Conservation (phyloP, 2,329 filamentous ascomycete species). For the Fonsecaea nubica region DNA sequence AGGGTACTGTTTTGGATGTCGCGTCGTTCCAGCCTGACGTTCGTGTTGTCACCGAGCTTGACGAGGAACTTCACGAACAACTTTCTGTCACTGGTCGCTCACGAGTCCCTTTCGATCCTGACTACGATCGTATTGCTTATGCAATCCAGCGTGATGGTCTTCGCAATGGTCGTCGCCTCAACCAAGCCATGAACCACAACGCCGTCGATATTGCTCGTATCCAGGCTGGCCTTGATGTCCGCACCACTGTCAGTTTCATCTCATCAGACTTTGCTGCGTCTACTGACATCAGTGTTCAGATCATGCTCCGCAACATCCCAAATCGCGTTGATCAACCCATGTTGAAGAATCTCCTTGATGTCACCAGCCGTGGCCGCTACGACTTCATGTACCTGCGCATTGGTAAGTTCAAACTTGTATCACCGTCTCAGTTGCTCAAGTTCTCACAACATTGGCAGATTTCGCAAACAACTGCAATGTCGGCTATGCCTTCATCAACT, state of each 20-base stretch:
- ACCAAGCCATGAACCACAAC: conserved; percentile 49
- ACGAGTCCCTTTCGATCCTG: conserved; percentile 47
- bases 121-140: conserved; percentile 41
- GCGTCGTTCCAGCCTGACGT: conserved; percentile 29
- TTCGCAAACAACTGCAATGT: conserved; percentile 87
- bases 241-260: conserved; percentile 68
- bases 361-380: conserved; percentile 79
- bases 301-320: conserved; percentile 95
- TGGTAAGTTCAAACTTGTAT: conserved; percentile 49
- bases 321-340: conserved; percentile 80
- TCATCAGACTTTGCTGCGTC: conserved; percentile 4
- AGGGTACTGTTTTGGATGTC: conserved; percentile 44
- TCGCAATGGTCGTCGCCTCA: conserved; percentile 32
- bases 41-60: conserved; percentile 13
- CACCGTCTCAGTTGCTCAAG: conserved; percentile 6
- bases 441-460: conserved; percentile 53
- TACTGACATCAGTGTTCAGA: conserved; percentile 55
- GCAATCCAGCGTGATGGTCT: conserved; percentile 32
- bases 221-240: conserved; percentile 70
- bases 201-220: conserved; percentile 54
- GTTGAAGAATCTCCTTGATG: conserved; percentile 79
- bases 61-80: conserved; percentile 32
- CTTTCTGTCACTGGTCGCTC: conserved; percentile 50
- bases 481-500: conserved; percentile 97
- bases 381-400: conserved; percentile 97